These are phyloP conservation scores for Arbutus unedo DNA, from an alignment of 148 eudicot species.

Conservation along the genomic window DNA sequence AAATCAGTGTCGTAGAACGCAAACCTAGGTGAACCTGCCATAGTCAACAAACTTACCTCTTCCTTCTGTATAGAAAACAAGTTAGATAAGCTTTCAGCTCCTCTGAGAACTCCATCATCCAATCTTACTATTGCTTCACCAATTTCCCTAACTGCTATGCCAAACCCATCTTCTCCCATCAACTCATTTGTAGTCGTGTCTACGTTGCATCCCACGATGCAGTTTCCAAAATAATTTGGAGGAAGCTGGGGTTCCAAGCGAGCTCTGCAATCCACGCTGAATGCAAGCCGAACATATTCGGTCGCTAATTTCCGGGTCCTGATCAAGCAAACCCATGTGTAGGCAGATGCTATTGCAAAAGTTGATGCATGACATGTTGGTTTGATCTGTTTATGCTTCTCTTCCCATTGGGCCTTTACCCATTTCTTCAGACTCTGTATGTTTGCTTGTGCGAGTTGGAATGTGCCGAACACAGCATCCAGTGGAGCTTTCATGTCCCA, in stretches of 20 bases:
- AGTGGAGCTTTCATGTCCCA: constrained; percentile 11
- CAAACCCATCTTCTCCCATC: constrained; percentile 17
- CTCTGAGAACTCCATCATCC: background rate
- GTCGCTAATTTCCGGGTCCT: background rate
- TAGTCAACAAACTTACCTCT: background rate
- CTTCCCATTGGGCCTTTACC: background rate
- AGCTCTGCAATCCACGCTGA: constrained; percentile 15
- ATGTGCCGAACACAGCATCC: constrained; percentile 7
- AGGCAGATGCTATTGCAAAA: constrained; percentile 1
- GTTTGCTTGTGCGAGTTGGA: constrained; percentile 1
- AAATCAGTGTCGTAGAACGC: constrained; percentile 8
- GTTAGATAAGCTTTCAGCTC: background rate
- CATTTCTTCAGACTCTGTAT: constrained; percentile 9
- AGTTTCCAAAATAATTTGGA: constrained; percentile 18
- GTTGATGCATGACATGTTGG: background rate
- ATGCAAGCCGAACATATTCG: background rate
- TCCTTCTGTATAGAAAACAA: background rate
- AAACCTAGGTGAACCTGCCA: constrained; percentile 15
- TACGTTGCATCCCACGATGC: background rate
- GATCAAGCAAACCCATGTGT: constrained; percentile 21
- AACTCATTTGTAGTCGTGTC: background rate
- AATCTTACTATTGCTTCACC: background rate
- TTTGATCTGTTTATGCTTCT: background rate
- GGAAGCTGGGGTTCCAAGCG: background rate
- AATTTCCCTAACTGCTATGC: background rate